Percentiles rank a stretch among this genome's conserved stretches.
These are phyloP conservation scores for Prunus campanulata DNA, from an alignment of 306 rosid species.

Conservation along the genomic window DNA sequence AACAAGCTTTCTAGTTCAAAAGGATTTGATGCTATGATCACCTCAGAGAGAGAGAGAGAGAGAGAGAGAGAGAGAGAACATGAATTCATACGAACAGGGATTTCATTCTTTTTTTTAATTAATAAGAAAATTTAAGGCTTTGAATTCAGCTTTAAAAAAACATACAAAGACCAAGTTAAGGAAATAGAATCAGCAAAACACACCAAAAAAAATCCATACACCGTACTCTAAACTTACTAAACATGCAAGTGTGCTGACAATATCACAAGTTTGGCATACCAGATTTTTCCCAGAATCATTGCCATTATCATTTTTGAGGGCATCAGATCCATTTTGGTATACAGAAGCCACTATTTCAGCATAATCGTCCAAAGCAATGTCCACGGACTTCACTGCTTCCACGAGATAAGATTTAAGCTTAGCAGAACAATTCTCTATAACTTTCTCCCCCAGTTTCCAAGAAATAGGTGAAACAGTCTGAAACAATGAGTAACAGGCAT, in stretches of 20 bases:
- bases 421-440: slow-evolving; percentile 55
- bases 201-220: neutral
- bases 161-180: neutral
- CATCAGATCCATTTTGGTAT: slow-evolving; percentile 35
- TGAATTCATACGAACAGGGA: neutral
- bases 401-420: slow-evolving; percentile 51
- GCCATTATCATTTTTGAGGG: slow-evolving; percentile 7
- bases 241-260: slow-evolving; percentile 13
- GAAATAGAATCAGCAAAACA: neutral
- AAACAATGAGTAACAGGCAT: slow-evolving; percentile 26
- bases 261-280: slow-evolving; percentile 35
- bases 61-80: neutral
- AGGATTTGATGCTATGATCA: neutral
- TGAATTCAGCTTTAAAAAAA: neutral
- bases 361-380: slow-evolving; percentile 44
- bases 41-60: neutral
- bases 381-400: slow-evolving; percentile 49
- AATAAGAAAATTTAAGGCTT: neutral
- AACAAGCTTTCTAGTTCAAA: neutral
- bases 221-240: neutral
- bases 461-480: slow-evolving; percentile 55
- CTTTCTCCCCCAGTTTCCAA: slow-evolving; percentile 65
- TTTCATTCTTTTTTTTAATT: neutral
- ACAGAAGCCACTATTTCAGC: slow-evolving; percentile 43
- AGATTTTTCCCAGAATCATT: neutral